Conservation (phyloP, 371 early-diverging fungal genomes). For the Mucor piriformis region DNA sequence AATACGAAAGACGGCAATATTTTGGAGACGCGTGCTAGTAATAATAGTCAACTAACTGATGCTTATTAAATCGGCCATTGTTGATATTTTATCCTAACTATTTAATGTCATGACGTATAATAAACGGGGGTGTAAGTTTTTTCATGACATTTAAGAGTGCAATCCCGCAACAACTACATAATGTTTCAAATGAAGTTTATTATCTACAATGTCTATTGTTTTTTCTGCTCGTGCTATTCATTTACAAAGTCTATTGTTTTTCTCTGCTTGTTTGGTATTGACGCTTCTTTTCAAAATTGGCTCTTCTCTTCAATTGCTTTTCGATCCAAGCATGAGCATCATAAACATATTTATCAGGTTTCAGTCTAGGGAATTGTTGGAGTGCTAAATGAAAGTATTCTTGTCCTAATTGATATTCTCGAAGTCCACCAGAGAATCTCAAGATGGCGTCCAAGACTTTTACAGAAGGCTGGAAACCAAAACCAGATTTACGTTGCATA, state of each 20-base stretch:
- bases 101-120: too few species aligned
- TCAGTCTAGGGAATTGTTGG: constrained; percentile 24
- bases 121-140: too few species aligned
- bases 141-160: too few species aligned
- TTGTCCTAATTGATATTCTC: constrained; percentile 29
- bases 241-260: too few species aligned
- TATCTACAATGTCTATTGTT: background rate
- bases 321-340: constrained; percentile 16
- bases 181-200: background rate
- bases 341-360: constrained; percentile 22
- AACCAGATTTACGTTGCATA: constrained; percentile 8
- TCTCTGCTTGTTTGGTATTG: background rate
- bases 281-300: constrained; percentile 3
- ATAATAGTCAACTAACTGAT: too few species aligned
- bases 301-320: constrained; percentile 4
- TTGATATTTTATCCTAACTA: too few species aligned
- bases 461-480: constrained; percentile 23
- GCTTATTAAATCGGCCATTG: too few species aligned
- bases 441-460: constrained; percentile 32
- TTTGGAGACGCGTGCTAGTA: too few species aligned
- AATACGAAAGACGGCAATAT: too few species aligned
- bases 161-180: too few species aligned
- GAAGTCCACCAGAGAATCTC: constrained; percentile 29
- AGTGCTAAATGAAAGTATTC: constrained; percentile 31
- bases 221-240: background rate